Evolutionary conservation across 139 green algal genomes (phyloP).

Genomic region (Coelastrella sp.): DNA sequence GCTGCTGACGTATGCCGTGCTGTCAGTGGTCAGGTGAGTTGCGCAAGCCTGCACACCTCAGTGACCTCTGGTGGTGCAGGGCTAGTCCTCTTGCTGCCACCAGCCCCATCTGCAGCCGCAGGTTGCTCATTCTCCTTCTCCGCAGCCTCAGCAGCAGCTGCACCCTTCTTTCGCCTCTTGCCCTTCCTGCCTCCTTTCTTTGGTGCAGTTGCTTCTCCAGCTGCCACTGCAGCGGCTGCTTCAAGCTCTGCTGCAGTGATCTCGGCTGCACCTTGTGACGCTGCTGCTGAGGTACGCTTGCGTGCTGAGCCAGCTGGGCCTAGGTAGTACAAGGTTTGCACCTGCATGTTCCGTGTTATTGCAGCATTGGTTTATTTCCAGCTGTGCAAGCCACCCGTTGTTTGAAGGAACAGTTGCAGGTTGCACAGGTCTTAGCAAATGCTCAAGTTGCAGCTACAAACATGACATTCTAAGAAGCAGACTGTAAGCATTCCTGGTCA

Average conservation of each 20-base stretch:
- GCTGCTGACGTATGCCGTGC: no score
- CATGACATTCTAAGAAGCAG: no score
- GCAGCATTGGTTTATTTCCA: no score
- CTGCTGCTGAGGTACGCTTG: constrained; percentile 1
- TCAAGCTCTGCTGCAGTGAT: not conserved
- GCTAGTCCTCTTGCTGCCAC: not conserved
- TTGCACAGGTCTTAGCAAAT: no score
- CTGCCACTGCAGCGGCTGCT: not conserved
- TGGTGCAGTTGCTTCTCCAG: not conserved
- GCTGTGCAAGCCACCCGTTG: no score
- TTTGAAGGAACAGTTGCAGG: no score
- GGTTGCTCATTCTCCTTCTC: constrained; percentile 31
- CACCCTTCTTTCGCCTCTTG: constrained; percentile 29
- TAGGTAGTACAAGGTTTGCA: constrained; percentile 73
- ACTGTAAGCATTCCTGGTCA: no score
- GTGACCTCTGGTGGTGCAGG: not conserved
- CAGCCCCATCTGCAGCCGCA: not conserved
- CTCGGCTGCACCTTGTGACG: not conserved
- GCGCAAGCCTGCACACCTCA: not conserved
- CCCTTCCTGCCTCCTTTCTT: not conserved
- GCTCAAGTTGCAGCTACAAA: no score
- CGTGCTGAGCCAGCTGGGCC: constrained; percentile 29
- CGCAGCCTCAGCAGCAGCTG: constrained; percentile 17
- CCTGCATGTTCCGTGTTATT: not conserved
- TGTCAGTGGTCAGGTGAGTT: no score